A percentile compares a stretch with the other conserved stretches of the same genome.
Conservation (phyloP, 1,284 basidiomycete genomes). For the Ustilago vetiveriae region DNA sequence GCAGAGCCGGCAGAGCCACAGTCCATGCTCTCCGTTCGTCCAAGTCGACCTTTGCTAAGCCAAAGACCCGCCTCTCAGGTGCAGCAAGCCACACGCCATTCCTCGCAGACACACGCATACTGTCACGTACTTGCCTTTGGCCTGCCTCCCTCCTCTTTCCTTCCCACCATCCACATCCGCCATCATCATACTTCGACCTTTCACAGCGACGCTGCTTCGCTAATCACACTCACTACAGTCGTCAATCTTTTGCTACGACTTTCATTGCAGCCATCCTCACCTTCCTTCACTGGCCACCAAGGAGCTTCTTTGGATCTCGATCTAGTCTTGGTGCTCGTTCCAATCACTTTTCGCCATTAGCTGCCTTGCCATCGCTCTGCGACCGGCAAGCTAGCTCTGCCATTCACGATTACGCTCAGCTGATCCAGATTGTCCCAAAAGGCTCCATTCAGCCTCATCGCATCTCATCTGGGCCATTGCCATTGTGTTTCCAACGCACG, state of each 20-base stretch:
- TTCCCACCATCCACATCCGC: slow-evolving; percentile 2
- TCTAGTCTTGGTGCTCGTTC: neutral
- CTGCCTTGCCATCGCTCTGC: slow-evolving; percentile 6
- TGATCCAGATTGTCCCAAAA: slow-evolving; percentile 1
- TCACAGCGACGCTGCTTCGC: slow-evolving; percentile 36
- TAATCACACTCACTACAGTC: slow-evolving; percentile 5
- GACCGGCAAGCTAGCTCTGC: slow-evolving; percentile 2
- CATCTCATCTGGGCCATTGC: too few species aligned
- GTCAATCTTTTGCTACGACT: slow-evolving; percentile 20
- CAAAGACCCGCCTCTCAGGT: too few species aligned
- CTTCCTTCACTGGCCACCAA: neutral
- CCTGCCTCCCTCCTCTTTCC: neutral
- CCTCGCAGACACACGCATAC: neutral
- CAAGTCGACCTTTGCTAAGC: too few species aligned
- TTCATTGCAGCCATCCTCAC: neutral
- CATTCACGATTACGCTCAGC: slow-evolving; percentile 4
- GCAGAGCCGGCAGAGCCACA: too few species aligned
- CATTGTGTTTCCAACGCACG: slow-evolving; percentile 4
- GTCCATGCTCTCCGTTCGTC: too few species aligned
- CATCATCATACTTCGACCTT: neutral
- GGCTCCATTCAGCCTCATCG: slow-evolving; percentile 44
- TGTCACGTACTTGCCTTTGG: neutral
- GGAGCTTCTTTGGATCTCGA: too few species aligned
- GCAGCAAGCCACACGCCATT: slow-evolving; percentile 7
- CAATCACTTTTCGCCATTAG: neutral